These are phyloP conservation scores for Periconia sp. DNA, from an alignment of 2,329 filamentous ascomycete species.

Conservation along the genomic window DNA sequence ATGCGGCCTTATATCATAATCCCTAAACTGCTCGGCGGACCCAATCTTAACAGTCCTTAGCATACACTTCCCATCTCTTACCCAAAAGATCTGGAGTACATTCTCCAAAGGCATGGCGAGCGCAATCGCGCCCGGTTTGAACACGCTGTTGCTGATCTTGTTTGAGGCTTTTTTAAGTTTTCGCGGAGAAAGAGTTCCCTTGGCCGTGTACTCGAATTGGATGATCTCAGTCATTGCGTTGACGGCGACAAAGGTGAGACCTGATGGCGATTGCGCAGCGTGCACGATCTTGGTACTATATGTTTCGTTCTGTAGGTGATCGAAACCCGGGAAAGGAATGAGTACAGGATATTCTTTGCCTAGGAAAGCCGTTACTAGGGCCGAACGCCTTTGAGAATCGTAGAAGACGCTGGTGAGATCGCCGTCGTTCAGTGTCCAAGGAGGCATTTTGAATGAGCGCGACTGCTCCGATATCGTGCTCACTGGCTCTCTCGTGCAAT, in stretches of 20 bases:
- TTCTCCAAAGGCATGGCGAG: conserved; percentile 35
- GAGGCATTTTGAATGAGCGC: conserved; percentile 31
- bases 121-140: conserved; percentile 39
- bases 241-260: conserved; percentile 32
- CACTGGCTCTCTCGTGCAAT: conserved; percentile 30
- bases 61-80: conserved; percentile 37
- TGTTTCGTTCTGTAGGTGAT: conserved; percentile 33
- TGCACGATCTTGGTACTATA: conserved; percentile 40
- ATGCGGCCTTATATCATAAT: conserved; percentile 40
- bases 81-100: conserved; percentile 31
- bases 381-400: conserved; percentile 30
- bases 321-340: conserved; percentile 31
- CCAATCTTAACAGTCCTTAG: conserved; percentile 34
- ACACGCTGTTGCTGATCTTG: conserved; percentile 39
- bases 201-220: conserved; percentile 39
- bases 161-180: conserved; percentile 38
- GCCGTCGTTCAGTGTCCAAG: conserved; percentile 44
- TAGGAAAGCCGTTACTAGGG: conserved; percentile 37
- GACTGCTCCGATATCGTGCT: conserved; percentile 32
- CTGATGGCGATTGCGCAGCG: conserved; percentile 44
- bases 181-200: conserved; percentile 30
- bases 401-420: conserved; percentile 44
- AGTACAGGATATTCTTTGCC: conserved; percentile 35
- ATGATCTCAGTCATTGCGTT: conserved; percentile 47
- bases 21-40: conserved; percentile 30